Percentiles rank a stretch among this genome's conserved stretches.
phyloP scores from a whole-genome alignment of 768 basidiomycete genomes.

The Rhodotorula graminis region DNA sequence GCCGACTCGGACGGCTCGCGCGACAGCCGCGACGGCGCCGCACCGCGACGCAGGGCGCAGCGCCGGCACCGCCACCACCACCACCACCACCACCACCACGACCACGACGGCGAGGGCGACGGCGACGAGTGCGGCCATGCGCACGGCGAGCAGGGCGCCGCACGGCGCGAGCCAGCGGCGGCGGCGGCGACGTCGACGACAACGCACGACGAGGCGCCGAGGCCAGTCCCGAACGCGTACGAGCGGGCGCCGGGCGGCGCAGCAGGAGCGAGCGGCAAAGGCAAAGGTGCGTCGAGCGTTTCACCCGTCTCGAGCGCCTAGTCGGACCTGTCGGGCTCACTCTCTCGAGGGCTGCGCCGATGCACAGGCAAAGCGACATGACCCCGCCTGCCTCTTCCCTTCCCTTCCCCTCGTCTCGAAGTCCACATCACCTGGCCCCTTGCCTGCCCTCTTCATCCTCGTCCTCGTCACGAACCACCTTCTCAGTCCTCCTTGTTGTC shows the following conservation, averaged over 20 bases:
- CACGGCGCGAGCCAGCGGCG: not conserved
- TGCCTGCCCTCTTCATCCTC: too few species aligned
- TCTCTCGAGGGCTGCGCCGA: not conserved
- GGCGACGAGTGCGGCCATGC: not conserved
- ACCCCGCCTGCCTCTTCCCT: not conserved
- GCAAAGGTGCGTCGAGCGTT: conserved; percentile 13
- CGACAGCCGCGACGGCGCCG: conserved; percentile 9
- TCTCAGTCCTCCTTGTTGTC: too few species aligned
- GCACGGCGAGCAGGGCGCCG: not conserved
- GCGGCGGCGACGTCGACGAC: not conserved
- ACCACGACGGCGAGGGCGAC: not conserved
- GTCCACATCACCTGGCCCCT: not conserved
- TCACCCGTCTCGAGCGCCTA: not conserved
- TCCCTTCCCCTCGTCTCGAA: not conserved
- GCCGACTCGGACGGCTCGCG: conserved; percentile 11
- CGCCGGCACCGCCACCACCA: not conserved
- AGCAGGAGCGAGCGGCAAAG: conserved; percentile 11
- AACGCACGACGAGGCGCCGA: not conserved
- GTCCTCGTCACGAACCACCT: too few species aligned
- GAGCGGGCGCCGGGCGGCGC: not conserved
- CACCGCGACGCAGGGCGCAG: not conserved
- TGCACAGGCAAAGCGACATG: not conserved
- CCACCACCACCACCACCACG: too few species aligned
- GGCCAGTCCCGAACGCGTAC: conserved; percentile 25
- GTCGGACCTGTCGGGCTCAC: not conserved